phyloP scores from a whole-genome alignment of 495 filamentous ascomycete genomes.

The Penicillium mononematosum region DNA sequence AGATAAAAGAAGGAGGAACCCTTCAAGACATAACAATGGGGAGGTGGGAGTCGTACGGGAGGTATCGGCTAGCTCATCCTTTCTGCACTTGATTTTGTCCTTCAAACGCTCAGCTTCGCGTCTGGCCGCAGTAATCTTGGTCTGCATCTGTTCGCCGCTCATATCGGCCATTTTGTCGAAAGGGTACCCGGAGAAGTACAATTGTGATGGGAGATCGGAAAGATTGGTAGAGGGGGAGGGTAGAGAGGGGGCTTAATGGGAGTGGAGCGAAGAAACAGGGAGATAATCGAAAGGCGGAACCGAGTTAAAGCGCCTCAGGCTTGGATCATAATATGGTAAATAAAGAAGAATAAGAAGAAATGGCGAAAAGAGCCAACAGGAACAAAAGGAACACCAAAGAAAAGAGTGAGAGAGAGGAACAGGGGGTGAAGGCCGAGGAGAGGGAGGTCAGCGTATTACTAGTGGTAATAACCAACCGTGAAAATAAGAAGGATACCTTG shows the following conservation, averaged over 20 bases:
- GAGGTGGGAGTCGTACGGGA: conserved; percentile 68
- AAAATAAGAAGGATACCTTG: conserved; percentile 1
- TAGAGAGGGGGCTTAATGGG: conserved; percentile 15
- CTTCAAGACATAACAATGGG: not conserved
- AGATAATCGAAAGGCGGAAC: conserved; percentile 5
- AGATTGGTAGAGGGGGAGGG: conserved; percentile 12
- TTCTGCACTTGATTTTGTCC: conserved; percentile 98
- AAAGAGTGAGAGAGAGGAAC: not conserved
- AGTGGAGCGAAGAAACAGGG: conserved; percentile 6
- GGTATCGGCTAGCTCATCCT: conserved; percentile 97
- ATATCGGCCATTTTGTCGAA: conserved; percentile 58
- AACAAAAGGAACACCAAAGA: conserved; percentile 4
- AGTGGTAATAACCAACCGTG: conserved; percentile 12
- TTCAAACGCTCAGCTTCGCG: conserved; percentile 97
- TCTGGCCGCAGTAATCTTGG: conserved; percentile 91
- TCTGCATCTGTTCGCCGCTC: conserved; percentile 72
- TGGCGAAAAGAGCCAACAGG: conserved; percentile 5
- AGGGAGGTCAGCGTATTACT: conserved; percentile 15
- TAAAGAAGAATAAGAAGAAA: not conserved
- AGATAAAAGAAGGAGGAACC: not conserved
- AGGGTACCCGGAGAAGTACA: conserved; percentile 26
- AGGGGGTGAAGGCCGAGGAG: conserved; percentile 12
- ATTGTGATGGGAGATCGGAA: conserved; percentile 14
- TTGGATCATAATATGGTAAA: conserved; percentile 12
- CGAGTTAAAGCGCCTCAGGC: conserved; percentile 9